Evolutionary conservation across 2,329 filamentous ascomycete species (phyloP).

Genomic region (Talaromyces sp.): DNA sequence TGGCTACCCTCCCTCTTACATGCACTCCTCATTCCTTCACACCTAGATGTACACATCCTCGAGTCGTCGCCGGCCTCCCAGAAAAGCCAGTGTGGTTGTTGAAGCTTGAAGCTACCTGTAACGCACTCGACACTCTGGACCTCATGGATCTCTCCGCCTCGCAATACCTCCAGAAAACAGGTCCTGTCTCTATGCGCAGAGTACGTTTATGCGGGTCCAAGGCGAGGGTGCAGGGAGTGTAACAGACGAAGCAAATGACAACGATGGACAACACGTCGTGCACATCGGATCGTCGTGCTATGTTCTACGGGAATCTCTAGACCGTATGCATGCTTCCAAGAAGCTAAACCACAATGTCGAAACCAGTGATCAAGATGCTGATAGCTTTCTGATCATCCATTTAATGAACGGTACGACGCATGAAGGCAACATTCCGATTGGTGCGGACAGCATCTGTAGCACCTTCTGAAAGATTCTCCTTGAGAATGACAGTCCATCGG

Average conservation of each 20-base stretch:
- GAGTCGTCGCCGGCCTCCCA: slow-evolving; percentile 33
- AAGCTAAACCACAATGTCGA: slow-evolving; percentile 22
- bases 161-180: slow-evolving; percentile 4
- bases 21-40: slow-evolving; percentile 32
- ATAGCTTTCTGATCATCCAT: slow-evolving; percentile 20
- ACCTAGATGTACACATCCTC: slow-evolving; percentile 39
- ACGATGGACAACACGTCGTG: slow-evolving; percentile 24
- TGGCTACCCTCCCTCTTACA: slow-evolving; percentile 37
- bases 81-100: slow-evolving; percentile 39
- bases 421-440: slow-evolving; percentile 2
- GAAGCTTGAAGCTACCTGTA: slow-evolving; percentile 40
- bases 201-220: too few species aligned
- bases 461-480: neutral
- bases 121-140: slow-evolving; percentile 36
- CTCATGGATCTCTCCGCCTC: slow-evolving; percentile 29
- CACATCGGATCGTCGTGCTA: slow-evolving; percentile 14
- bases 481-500: neutral
- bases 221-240: too few species aligned
- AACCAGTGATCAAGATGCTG: neutral
- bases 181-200: neutral
- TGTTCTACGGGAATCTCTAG: slow-evolving; percentile 10
- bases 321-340: slow-evolving; percentile 35
- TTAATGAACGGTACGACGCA: slow-evolving; percentile 16
- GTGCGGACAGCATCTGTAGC: neutral
- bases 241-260: slow-evolving; percentile 21